Conservation (phyloP, 177 flowering plant species). For the Tripterygium wilfordii region DNA sequence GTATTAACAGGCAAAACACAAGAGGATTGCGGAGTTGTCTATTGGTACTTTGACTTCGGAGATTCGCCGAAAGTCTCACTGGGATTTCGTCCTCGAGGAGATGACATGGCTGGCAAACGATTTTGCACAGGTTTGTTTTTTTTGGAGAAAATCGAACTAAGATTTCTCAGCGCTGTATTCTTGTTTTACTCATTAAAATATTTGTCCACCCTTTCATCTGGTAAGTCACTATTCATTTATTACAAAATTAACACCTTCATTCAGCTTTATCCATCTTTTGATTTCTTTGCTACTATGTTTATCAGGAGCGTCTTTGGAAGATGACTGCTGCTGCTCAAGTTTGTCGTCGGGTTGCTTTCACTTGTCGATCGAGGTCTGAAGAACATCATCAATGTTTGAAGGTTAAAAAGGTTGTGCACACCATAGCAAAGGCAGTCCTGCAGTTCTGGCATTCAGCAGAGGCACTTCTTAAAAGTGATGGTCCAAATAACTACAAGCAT, state of each 20-base stretch:
- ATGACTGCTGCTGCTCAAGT: conserved; percentile 70
- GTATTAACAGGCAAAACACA: conserved; percentile 71
- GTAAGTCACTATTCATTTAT: too few species aligned
- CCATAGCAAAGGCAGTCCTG: conserved; percentile 67
- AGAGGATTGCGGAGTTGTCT: conserved; percentile 72
- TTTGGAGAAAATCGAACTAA: too few species aligned
- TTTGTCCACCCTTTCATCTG: too few species aligned
- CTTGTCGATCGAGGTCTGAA: conserved; percentile 44
- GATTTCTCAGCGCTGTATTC: too few species aligned
- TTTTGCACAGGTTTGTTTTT: conserved; percentile 75
- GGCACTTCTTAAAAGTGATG: conserved; percentile 22
- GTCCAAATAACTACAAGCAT: conserved; percentile 11
- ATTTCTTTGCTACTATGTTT: too few species aligned
- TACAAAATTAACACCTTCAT: too few species aligned
- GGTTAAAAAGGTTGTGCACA: conserved; percentile 49
- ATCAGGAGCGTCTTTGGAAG: conserved; percentile 94
- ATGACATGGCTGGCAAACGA: conserved; percentile 99
- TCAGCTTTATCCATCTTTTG: too few species aligned
- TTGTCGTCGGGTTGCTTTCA: conserved; percentile 45
- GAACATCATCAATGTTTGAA: conserved; percentile 27
- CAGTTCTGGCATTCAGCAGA: conserved; percentile 83
- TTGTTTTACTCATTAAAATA: too few species aligned
- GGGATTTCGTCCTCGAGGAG: conserved; percentile 98
- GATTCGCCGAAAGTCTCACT: conserved; percentile 61
- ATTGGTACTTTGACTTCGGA: conserved; percentile 33